Conservation (phyloP, 148 eudicot genomes). For the Polygonum maritimum region DNA sequence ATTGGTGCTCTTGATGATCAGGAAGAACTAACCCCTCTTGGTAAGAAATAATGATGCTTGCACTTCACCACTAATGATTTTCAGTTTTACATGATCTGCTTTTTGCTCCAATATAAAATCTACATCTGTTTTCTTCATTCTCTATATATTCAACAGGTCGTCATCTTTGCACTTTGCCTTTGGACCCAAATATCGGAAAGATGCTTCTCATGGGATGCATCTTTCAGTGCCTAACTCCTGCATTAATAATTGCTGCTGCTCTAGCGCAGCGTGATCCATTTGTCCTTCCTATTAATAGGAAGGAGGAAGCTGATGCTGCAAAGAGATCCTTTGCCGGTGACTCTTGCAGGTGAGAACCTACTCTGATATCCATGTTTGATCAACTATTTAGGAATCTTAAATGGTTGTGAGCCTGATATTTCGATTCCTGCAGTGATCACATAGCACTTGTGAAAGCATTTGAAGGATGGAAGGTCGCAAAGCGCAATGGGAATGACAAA, state of each 20-base stretch:
- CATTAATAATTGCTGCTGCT: constrained; percentile 87
- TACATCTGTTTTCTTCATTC: neutral
- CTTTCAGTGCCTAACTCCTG: constrained; percentile 89
- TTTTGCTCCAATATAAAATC: too few relatives aligned
- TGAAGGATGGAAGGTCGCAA: constrained; percentile 95
- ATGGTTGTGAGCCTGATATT: neutral
- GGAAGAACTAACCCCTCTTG: constrained; percentile 95
- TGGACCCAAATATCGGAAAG: constrained; percentile 96
- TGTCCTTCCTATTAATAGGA: constrained; percentile 84
- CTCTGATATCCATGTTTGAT: neutral
- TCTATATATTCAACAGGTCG: constrained; percentile 38
- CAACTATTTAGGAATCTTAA: neutral
- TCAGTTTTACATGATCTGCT: neutral
- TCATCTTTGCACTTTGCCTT: constrained; percentile 70
- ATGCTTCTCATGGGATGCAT: constrained; percentile 98
- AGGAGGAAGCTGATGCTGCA: constrained; percentile 94
- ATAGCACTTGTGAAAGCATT: constrained; percentile 96
- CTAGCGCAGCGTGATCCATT: constrained; percentile 92
- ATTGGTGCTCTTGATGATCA: constrained; percentile 86
- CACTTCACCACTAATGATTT: neutral
- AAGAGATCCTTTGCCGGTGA: constrained; percentile 98
- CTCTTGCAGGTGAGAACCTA: constrained; percentile 65
- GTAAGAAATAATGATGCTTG: constrained; percentile 24
- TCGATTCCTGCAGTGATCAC: constrained; percentile 67
- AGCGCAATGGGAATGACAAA: constrained; percentile 49